Base-by-base conservation (phyloP, 2,329 filamentous ascomycete genomes). In the Penicillium sp. region DNA sequence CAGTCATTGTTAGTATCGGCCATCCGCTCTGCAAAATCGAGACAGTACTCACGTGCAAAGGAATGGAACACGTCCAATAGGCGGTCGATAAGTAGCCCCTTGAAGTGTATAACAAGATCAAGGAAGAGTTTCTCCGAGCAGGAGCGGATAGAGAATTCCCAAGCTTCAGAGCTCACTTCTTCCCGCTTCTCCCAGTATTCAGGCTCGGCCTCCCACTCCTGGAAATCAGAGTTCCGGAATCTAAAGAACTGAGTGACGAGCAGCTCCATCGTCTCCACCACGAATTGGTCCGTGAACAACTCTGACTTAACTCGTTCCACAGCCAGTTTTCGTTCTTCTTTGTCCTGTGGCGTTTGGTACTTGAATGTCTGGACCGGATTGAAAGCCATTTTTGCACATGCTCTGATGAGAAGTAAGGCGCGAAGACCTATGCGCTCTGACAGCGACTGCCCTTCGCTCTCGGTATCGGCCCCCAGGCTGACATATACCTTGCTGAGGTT, bases 161-260 rank as follows among this genome's bases (percentile, higher is more conserved):
- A 97, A 1, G 86, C 87, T 53, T 88, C 86, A 23, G 86, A 83
- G 43, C 87, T 80, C 45, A 84, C 86, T 57, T 94, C 88, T 70
- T 96, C 89, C 56, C 84, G 82, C 50, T 86, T 83, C 64, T 96
- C 91, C 90, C 93, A 98, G 38, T 94, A 89, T 63, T 98, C 88
- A 0, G 91, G 88, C 42, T 95, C 89, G 58, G 94, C 85, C 60
- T 94, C 85, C 93, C 93, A 98, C 42, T 88, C 85, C 47, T 88
- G 82, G 1, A 97, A 77, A 64, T 98, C 93, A 36, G 81, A 81
- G 43, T 85, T 79, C 21, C 88, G 81, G 63, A 97, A 93, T 25
- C 93, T 78, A 61, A 98, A 93, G 52, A 95, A 87, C 54, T 85
- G 83, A 1, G 86, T 88, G 36, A 98, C 86, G 40, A 95, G 81